phyloP scores from a whole-genome alignment of 805 yeast genomes.

The Maudiozyma serrabonitensis region DNA sequence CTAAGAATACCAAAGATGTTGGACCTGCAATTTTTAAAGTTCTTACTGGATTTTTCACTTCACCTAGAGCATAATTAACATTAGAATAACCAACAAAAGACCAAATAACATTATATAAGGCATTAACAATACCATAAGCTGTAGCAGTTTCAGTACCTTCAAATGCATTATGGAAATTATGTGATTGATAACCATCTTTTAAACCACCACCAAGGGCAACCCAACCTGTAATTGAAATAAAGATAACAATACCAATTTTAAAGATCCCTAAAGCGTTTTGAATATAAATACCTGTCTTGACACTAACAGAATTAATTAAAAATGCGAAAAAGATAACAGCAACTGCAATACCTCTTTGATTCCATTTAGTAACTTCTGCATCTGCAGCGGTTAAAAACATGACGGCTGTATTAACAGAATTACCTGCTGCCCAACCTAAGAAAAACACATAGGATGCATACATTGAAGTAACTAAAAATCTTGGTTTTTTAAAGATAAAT shows the following conservation, averaged over 20 bases:
- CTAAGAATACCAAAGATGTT: conserved; percentile 48
- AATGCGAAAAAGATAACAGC: conserved; percentile 67
- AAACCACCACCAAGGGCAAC: conserved; percentile 71
- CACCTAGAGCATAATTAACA: conserved; percentile 76
- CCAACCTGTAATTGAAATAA: conserved; percentile 73
- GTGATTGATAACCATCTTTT: conserved; percentile 41
- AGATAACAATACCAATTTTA: conserved; percentile 59
- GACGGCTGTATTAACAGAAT: conserved; percentile 71
- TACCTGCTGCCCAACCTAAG: conserved; percentile 81
- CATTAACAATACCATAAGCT: conserved; percentile 64
- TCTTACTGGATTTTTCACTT: conserved; percentile 61
- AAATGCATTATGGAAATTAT: conserved; percentile 53
- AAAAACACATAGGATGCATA: conserved; percentile 65
- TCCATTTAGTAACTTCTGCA: conserved; percentile 60
- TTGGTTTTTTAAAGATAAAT: conserved; percentile 58
- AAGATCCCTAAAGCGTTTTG: conserved; percentile 61
- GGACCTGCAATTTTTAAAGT: conserved; percentile 71
- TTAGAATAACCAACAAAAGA: conserved; percentile 77
- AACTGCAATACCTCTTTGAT: conserved; percentile 65
- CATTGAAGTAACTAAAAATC: conserved; percentile 53
- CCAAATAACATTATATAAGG: conserved; percentile 77
- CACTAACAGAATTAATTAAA: conserved; percentile 48
- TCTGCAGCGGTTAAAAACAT: conserved; percentile 69
- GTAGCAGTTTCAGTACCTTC: conserved; percentile 42
- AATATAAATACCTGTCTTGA: conserved; percentile 56